Evolutionary conservation across 2,329 filamentous ascomycete species (phyloP), one percentile per base, ranked within the genome.

Genomic region (Pseudopithomyces maydicus): DNA sequence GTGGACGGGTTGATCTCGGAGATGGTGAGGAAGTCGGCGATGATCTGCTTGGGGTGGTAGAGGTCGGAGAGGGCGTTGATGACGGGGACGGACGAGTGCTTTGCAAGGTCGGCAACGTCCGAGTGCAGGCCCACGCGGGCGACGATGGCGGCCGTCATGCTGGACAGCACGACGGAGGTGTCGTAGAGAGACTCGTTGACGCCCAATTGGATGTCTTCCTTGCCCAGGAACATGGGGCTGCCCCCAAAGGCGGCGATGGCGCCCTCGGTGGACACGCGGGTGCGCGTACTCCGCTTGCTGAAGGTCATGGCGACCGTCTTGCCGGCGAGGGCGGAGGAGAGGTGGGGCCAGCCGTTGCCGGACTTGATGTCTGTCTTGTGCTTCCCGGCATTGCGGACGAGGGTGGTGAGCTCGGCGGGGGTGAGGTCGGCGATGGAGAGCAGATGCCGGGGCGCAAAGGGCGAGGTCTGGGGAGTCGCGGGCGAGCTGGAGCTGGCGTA

Each of bases 141-240:
- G 41, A 79, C 76, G 42, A 80, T 78, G 61, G 74, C 77, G 55
- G 79, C 73, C 2, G 79, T 73, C 79, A 84, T 78, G 76, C 91
- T 96, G n/a, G 92, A 97, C 65, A 99, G 92, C 61, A 99, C 92
- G 39, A 90, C 84, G 0, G 91, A 89, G 5, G 93, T 97, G 77
- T 99, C 95, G 73, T 91, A 90, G n/a, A 98, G 83, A 5, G 91
- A 93, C 78, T 99, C 95, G 70, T 99, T 99, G 62, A 93, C 95
- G 51, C 95, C 95, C 19, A 99, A 83, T 77, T 99, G 95, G 61
- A 99, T 99, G 73, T 99, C 95, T 54, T 96, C 89, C 73, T 93
- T 95, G 69, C 93, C 92, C 56, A 99, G 78, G 74, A 99, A 99
- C 93, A 99, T 97, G 20, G 95, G 89, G 69, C 97, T 90, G 0